Conservation (phyloP, 345 rosid genomes). For the Acer campestre region DNA sequence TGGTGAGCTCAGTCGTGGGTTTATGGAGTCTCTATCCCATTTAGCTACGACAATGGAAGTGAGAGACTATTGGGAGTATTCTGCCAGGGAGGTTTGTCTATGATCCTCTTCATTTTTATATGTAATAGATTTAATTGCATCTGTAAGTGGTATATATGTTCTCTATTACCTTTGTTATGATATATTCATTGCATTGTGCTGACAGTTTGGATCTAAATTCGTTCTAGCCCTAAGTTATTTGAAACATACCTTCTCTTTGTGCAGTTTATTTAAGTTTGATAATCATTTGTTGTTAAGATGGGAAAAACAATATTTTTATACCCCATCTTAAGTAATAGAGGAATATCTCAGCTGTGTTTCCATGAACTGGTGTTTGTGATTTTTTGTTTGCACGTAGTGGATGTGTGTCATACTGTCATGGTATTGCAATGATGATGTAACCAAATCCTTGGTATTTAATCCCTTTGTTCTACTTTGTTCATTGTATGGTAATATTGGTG, state of each 20-base stretch:
- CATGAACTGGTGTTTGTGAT: not conserved
- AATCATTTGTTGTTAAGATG: not conserved
- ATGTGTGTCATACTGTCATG: not conserved
- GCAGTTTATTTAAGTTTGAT: not conserved
- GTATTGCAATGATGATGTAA: not conserved
- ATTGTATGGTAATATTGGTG: not conserved
- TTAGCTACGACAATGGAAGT: slow-evolving; percentile 27
- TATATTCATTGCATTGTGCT: not conserved
- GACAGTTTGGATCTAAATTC: not conserved
- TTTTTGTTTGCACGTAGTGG: not conserved
- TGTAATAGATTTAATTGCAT: not conserved
- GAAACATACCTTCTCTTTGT: not conserved
- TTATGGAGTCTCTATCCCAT: slow-evolving; percentile 16
- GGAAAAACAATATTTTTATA: not conserved
- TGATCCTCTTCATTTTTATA: slow-evolving; percentile 5
- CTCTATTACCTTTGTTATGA: not conserved
- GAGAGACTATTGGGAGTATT: slow-evolving; percentile 45
- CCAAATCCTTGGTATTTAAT: not conserved
- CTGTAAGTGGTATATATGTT: not conserved
- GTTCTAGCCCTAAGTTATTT: not conserved
- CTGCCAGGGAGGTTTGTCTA: slow-evolving; percentile 37
- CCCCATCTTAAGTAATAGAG: not conserved
- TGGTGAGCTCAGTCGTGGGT: slow-evolving; percentile 26
- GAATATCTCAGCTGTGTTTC: not conserved
- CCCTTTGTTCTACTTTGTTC: not conserved